These are phyloP conservation scores for Quercus suber DNA, from an alignment of 306 rosid species.

Conservation along the genomic window DNA sequence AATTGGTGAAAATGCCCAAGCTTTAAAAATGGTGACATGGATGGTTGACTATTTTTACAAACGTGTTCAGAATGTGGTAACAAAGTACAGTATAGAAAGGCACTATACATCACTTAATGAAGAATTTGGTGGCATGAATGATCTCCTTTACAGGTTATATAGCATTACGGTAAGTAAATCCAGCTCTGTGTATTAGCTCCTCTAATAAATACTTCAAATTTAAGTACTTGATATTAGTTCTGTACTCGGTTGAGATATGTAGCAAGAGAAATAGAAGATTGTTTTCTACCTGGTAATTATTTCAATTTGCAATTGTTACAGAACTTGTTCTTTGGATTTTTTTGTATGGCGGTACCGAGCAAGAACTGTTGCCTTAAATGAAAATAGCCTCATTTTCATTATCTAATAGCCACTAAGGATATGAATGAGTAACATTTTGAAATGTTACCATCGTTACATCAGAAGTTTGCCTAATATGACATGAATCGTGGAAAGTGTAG, in stretches of 20 bases:
- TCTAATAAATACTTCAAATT: constrained; percentile 7
- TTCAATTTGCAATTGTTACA: neutral
- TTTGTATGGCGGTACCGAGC: neutral
- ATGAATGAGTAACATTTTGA: neutral
- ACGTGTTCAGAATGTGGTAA: constrained; percentile 72
- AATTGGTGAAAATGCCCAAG: constrained; percentile 49
- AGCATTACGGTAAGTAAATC: constrained; percentile 55
- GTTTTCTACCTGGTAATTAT: neutral
- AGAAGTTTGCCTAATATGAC: neutral
- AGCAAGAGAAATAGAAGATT: neutral
- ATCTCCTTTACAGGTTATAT: constrained; percentile 78
- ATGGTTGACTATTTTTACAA: constrained; percentile 89
- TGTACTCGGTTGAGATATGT: neutral
- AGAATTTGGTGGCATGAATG: constrained; percentile 99
- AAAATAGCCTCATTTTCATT: neutral
- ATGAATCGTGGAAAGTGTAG: neutral
- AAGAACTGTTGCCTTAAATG: neutral
- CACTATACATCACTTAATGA: constrained; percentile 68
- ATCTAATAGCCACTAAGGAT: neutral
- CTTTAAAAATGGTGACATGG: constrained; percentile 64
- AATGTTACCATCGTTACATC: neutral
- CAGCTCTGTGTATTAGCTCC: neutral
- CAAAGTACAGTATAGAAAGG: constrained; percentile 40
- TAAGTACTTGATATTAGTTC: neutral
- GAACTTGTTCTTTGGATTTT: neutral